Evolutionary conservation across 352 stramenopile genomes (phyloP).

Genomic region (Pythium aquatile): DNA sequence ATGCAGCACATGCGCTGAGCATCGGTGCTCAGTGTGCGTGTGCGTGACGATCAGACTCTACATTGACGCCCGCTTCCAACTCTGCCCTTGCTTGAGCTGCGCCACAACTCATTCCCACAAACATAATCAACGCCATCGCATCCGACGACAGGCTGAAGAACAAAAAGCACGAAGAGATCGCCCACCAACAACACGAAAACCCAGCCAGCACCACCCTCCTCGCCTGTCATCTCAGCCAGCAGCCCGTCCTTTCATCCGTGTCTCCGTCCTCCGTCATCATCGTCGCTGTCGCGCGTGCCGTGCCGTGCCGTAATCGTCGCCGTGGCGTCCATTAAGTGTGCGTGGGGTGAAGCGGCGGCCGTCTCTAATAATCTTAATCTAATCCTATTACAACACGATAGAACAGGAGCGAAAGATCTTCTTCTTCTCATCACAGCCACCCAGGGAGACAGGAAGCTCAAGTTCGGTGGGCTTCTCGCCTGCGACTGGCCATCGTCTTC

Average conservation of each 20-base stretch:
- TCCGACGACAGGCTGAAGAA: not conserved
- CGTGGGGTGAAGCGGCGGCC: not conserved
- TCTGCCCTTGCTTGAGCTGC: not conserved
- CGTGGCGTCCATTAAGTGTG: not conserved
- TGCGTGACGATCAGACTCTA: not conserved
- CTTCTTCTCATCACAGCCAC: too few species aligned
- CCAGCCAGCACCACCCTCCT: not conserved
- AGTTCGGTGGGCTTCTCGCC: not conserved
- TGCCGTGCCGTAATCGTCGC: not conserved
- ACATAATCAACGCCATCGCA: not conserved
- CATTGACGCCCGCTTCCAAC: not conserved
- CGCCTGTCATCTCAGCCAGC: not conserved
- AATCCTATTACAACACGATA: not conserved
- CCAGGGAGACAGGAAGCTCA: too few species aligned
- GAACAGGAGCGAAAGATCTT: not conserved
- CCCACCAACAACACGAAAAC: not conserved
- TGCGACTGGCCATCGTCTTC: not conserved
- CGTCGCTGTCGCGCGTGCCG: not conserved
- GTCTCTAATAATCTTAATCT: slow-evolving; percentile 4
- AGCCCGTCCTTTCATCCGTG: not conserved
- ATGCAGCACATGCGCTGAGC: slow-evolving; percentile 86
- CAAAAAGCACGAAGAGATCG: not conserved
- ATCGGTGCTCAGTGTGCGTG: not conserved
- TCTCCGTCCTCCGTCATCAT: not conserved
- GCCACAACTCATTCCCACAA: not conserved